Percentiles rank a stretch among this genome's conserved stretches.
These are phyloP conservation scores for Cordyceps cateniannulata DNA, from an alignment of 2,329 filamentous ascomycete genomes.

Conservation along the genomic window DNA sequence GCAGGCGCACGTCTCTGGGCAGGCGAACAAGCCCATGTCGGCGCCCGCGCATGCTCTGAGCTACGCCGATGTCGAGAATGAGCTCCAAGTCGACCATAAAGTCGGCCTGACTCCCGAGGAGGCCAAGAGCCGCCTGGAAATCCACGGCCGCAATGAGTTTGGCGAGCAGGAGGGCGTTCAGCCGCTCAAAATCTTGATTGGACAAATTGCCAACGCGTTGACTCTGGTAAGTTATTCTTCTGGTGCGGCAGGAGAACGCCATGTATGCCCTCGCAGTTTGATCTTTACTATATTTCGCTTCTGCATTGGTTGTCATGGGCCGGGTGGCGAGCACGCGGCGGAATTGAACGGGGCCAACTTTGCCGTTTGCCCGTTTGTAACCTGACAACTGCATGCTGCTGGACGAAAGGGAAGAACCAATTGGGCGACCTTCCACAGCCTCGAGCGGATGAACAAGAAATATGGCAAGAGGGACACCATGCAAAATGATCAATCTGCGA, in stretches of 20 bases:
- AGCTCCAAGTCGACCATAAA: constrained; percentile 49
- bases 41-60: constrained; percentile 57
- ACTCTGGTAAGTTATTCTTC: constrained; percentile 46
- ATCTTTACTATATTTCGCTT: not conserved
- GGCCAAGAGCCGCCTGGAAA: constrained; percentile 45
- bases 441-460: not conserved
- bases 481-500: not conserved
- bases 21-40: constrained; percentile 46
- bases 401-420: not conserved
- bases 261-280: not conserved
- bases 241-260: too few species aligned
- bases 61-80: constrained; percentile 43
- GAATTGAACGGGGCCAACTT: not conserved
- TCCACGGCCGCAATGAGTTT: constrained; percentile 57
- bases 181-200: constrained; percentile 55
- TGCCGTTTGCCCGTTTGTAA: not conserved
- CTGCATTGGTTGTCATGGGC: not conserved
- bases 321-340: not conserved
- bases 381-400: not conserved
- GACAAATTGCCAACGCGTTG: constrained; percentile 64
- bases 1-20: constrained; percentile 23
- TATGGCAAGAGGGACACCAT: not conserved
- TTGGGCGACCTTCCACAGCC: not conserved
- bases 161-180: constrained; percentile 54
- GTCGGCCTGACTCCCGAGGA: constrained; percentile 52